phyloP scores from a whole-genome alignment of 148 eudicot genomes.

The Nyssa sinensis region DNA sequence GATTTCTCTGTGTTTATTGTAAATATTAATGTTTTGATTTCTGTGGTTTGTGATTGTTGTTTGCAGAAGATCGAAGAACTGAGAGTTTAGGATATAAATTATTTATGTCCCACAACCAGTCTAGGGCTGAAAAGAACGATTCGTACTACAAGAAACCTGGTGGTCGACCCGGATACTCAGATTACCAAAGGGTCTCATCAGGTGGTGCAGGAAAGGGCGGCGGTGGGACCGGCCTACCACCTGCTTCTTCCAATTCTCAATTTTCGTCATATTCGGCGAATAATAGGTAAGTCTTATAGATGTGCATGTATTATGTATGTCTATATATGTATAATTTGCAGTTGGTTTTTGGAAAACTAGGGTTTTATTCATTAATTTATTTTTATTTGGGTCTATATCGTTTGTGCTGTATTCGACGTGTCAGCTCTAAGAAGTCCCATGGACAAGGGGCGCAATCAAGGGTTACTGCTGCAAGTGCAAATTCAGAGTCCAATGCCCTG shows the following conservation, averaged over 20 bases:
- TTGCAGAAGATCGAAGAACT: constrained; percentile 12
- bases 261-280: constrained; percentile 31
- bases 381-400: constrained; percentile 16
- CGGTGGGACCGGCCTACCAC: constrained; percentile 59
- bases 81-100: constrained; percentile 43
- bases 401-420: too few relatives aligned
- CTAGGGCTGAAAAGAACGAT: constrained; percentile 70
- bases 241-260: constrained; percentile 31
- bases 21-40: too few relatives aligned
- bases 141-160: constrained; percentile 54
- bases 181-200: constrained; percentile 44
- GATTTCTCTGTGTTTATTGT: constrained; percentile 15
- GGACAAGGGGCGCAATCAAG: constrained; percentile 71
- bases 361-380: background rate
- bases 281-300: constrained; percentile 12
- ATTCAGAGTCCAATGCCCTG: constrained; percentile 37
- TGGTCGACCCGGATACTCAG: constrained; percentile 49
- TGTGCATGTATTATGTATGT: background rate
- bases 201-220: constrained; percentile 48
- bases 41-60: too few relatives aligned
- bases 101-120: constrained; percentile 95
- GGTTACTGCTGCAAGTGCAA: constrained; percentile 33
- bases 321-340: too few relatives aligned
- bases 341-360: constrained; percentile 5
- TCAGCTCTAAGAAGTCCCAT: constrained; percentile 70